Base-by-base conservation (phyloP, 305 asterid genomes). In the Fraxinus xanthoxyloides region DNA sequence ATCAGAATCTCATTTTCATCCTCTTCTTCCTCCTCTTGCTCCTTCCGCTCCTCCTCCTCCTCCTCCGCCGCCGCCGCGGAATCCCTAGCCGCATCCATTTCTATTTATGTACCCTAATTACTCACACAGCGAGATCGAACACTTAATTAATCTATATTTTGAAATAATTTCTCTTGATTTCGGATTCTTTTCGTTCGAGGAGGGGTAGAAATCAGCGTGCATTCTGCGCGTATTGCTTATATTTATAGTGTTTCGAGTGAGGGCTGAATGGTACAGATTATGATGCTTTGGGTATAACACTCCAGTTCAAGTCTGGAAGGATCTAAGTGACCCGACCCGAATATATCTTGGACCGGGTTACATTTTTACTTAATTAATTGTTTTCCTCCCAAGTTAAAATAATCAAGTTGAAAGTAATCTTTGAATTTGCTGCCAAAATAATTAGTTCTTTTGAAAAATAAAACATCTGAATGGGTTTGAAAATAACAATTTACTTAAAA, bases 1-100 rank as follows among this genome's bases (percentile, higher is more conserved):
- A 90, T 85, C 89, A 96, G 76, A 63, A 84, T 82, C 2, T 96
- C 98, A 24, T 79, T 86, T 24, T 92, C 98, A 32, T 89, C 93
- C 23, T 92, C 97, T 80, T 85, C 91, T 61, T 85, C 84, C 73
- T 77, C 86, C 36, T 82, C 89, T 59, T 82, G 86, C 69, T 32
- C 87, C 77, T 78, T 87, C 65, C 72, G 88, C 81, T 76, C 87
- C 82, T 81, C 90, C 59, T 54, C 84, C 75, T 77, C 86, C 69
- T 79, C 90, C 38, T 0, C 75, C 21, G 15, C 79, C 21, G 84
- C 46, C 32, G 81, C 84, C 13, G 46, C 76, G 19, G 89, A 83
- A 51, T 83, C 87, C 85, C 72, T 74, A 40, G 88, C 78, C 82
- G 86, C 83, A 82, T 86, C 90, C 90, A 86, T 89, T 51, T 69